A percentile compares a stretch with the other conserved stretches of the same genome.
phyloP scores from a whole-genome alignment of 2,329 filamentous ascomycete species.

The Exophiala viscosa region DNA sequence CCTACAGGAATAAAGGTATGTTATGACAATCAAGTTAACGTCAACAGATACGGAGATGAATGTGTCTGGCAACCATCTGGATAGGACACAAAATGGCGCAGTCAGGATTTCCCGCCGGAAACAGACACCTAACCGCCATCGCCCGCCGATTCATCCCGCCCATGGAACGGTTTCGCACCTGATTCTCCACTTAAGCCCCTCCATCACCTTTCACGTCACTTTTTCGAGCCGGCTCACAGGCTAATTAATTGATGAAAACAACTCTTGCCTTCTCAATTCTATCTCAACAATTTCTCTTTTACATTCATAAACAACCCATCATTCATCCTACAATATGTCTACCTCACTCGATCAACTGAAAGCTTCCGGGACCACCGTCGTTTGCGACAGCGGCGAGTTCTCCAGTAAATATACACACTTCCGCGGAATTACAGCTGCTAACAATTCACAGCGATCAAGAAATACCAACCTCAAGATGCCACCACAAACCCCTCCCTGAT shows the following conservation, averaged over 20 bases:
- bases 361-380: slow-evolving; percentile 74
- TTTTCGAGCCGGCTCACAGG: no score
- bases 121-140: no score
- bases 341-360: slow-evolving; percentile 95
- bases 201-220: no score
- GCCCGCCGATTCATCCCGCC: no score
- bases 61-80: no score
- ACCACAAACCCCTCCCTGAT: slow-evolving; percentile 99
- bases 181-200: no score
- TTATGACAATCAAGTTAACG: no score
- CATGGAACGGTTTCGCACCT: no score
- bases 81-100: no score
- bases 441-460: slow-evolving; percentile 73
- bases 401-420: slow-evolving; percentile 57
- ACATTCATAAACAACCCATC: not conserved
- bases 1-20: no score
- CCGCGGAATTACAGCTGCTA: slow-evolving; percentile 13
- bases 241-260: not conserved
- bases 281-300: not conserved
- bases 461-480: slow-evolving; percentile 99
- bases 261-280: not conserved
- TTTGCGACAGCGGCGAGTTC: slow-evolving; percentile 94
- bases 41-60: no score
- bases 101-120: no score
- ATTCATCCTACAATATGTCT: slow-evolving; percentile 57